phyloP scores from a whole-genome alignment of 805 yeast genomes.

The Kodamaea neixiangensis region DNA sequence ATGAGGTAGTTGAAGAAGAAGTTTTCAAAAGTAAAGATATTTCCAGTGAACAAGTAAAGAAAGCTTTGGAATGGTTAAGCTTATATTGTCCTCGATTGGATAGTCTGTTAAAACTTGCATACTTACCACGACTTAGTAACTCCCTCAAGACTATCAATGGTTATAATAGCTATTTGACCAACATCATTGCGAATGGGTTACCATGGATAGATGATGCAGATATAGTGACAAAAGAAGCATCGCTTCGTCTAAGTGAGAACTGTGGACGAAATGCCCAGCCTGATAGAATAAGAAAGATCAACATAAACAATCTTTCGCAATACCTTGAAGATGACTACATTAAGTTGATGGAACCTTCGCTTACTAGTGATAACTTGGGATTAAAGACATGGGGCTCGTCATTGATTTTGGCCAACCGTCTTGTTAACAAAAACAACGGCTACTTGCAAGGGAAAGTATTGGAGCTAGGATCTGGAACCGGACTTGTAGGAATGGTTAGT shows the following conservation, averaged over 20 bases:
- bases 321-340: constrained; percentile 21
- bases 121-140: constrained; percentile 29
- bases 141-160: constrained; percentile 35
- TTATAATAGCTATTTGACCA: constrained; percentile 50
- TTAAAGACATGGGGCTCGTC: constrained; percentile 97
- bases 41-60: constrained; percentile 19
- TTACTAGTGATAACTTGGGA: constrained; percentile 86
- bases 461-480: constrained; percentile 97
- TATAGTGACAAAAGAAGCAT: constrained; percentile 53
- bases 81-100: constrained; percentile 33
- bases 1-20: constrained; percentile 13
- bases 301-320: constrained; percentile 37
- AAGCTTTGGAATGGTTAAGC: constrained; percentile 48
- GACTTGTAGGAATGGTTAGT: constrained; percentile 78
- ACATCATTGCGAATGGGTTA: constrained; percentile 50
- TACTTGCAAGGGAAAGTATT: constrained; percentile 39
- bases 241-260: constrained; percentile 70
- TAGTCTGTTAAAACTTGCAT: constrained; percentile 21
- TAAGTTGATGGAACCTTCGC: constrained; percentile 72
- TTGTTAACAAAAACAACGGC: constrained; percentile 32
- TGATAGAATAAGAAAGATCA: constrained; percentile 60
- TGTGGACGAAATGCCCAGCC: constrained; percentile 88
- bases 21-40: constrained; percentile 39
- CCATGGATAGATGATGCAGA: constrained; percentile 46
- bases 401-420: constrained; percentile 59